phyloP scores from a whole-genome alignment of 192 early-diverging fungal genomes.

The Linnemannia elongata region DNA sequence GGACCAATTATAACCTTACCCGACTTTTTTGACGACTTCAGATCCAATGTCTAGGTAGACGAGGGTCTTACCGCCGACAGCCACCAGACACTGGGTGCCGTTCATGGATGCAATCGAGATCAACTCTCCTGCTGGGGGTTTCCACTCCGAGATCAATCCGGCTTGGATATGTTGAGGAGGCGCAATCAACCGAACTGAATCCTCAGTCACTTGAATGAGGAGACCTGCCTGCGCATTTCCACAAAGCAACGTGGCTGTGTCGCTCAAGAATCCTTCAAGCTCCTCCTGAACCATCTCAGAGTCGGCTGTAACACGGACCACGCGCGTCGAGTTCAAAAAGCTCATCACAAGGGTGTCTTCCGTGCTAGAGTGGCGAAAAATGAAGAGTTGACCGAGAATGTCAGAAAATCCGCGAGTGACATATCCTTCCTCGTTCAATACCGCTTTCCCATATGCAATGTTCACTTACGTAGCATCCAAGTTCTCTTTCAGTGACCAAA shows the following conservation, averaged over 20 bases:
- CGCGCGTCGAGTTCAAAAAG: conserved; percentile 72
- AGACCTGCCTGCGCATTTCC: conserved; percentile 41
- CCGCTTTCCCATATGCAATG: not conserved
- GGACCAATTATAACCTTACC: conserved; percentile 40
- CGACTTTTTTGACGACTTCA: conserved; percentile 48
- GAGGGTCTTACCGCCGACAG: conserved; percentile 66
- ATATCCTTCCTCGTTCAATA: not conserved
- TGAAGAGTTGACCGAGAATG: not conserved
- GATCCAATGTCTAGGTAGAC: conserved; percentile 70
- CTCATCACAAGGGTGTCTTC: conserved; percentile 70
- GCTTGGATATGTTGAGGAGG: conserved; percentile 49
- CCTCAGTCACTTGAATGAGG: conserved; percentile 64
- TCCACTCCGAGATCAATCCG: conserved; percentile 65
- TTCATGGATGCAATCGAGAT: conserved; percentile 74
- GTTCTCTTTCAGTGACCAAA: conserved; percentile 77
- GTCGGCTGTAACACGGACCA: conserved; percentile 61
- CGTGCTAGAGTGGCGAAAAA: conserved; percentile 56
- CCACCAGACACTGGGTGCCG: conserved; percentile 68
- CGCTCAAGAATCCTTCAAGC: conserved; percentile 43
- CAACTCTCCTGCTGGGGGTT: conserved; percentile 41
- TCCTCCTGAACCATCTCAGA: conserved; percentile 65
- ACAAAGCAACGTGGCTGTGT: conserved; percentile 27
- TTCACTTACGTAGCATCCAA: conserved; percentile 61
- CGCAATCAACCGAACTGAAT: conserved; percentile 64
- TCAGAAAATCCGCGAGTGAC: not conserved